phyloP scores from a whole-genome alignment of 805 yeast genomes.

The Pichia paraexigua region DNA sequence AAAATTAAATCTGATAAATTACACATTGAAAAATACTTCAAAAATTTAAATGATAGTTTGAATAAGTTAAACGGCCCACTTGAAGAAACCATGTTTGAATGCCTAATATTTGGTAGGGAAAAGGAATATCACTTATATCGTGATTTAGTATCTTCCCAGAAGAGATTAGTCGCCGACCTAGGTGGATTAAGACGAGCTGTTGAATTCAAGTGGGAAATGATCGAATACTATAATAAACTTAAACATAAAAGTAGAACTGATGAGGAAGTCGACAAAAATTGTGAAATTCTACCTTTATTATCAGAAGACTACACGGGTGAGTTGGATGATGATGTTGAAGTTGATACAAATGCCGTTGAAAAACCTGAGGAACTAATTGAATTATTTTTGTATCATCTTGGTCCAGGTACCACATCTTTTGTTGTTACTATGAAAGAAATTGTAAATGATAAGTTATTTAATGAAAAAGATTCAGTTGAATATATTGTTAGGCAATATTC shows the following conservation, averaged over 20 bases:
- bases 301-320: conserved; percentile 6
- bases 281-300: neutral
- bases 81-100: conserved; percentile 58
- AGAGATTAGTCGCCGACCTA: conserved; percentile 45
- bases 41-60: conserved; percentile 34
- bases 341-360: conserved; percentile 20
- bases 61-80: conserved; percentile 33
- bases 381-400: conserved; percentile 56
- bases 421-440: conserved; percentile 57
- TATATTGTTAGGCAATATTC: conserved; percentile 36
- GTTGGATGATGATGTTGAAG: conserved; percentile 16
- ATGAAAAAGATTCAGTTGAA: conserved; percentile 30
- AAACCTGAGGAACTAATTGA: conserved; percentile 46
- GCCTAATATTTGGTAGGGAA: conserved; percentile 46
- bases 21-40: conserved; percentile 24
- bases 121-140: conserved; percentile 39
- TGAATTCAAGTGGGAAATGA: conserved; percentile 54
- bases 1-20: neutral
- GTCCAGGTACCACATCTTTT: conserved; percentile 66
- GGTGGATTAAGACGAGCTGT: conserved; percentile 64
- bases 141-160: conserved; percentile 43
- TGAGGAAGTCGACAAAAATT: neutral
- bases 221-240: conserved; percentile 17
- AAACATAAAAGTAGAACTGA: neutral
- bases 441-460: conserved; percentile 52